Evolutionary conservation across 192 early-diverging fungal genomes (phyloP), one percentile per base, ranked within the genome.

Genomic region (Backusella macrospora): DNA sequence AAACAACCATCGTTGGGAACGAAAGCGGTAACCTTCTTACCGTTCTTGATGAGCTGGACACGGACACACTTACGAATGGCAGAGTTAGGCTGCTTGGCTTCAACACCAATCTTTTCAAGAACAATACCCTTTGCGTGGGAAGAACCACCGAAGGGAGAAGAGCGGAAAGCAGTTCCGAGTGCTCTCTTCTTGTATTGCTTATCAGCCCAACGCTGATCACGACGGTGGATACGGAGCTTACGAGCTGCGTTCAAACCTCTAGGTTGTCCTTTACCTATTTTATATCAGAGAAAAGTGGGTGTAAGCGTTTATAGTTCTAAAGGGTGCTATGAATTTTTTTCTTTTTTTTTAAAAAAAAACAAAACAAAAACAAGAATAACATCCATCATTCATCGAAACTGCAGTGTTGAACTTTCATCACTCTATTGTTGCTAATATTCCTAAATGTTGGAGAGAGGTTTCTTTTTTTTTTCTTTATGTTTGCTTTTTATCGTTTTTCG

Each of bases 11-110:
- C 98, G 86, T 98, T 98, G 82, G 98, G 98, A 70, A 99, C 98
- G 89, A 99, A 99, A 81, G 98, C 98, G 72, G 98, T 98, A 83
- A 99, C 92, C 92, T 98, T 99, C 94, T 99, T 99, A 84, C 94
- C 96, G 93, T 99, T 99, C 94, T 99, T 99, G 92, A 99, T 98
- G 77, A 99, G 91, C 90, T 99, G 98, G 77, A 96, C 97, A 95
- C 98, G 96, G 77, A 99, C 96, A 89, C 97, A 98, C 91, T 99
- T 99, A 88, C 98, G 96, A 93, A 99, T 99, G 76, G 98, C 98
- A 89, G 98, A 99, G 94, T 99, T 99, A 84, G 98, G 98, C 87
- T 99, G 98, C 88, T 99, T 99, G 85, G 98, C 96, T 91, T 99
- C 98, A 82, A 99, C 95, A 94, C 97, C 98, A 86, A 99, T 99